Percentiles rank a stretch among this genome's conserved stretches.
Conservation (phyloP, 495 filamentous ascomycete species). For the Tuber aestivum region DNA sequence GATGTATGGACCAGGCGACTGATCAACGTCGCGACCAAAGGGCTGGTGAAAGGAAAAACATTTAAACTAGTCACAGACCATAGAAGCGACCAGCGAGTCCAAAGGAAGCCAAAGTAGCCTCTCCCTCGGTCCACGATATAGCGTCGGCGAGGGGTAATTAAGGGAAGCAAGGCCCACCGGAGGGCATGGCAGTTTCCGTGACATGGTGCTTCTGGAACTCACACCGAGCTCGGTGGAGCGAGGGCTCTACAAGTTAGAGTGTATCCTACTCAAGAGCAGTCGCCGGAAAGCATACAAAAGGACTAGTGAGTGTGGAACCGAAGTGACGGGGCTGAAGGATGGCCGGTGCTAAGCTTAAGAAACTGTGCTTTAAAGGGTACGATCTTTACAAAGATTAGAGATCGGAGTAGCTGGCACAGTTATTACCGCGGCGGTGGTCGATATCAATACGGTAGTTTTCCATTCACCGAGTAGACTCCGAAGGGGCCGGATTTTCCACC, state of each 20-base stretch:
- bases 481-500: neutral
- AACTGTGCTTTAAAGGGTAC: neutral
- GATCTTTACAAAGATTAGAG: neutral
- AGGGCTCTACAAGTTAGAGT: neutral
- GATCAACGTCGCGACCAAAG: conserved; percentile 7
- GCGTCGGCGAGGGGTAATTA: neutral
- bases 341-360: neutral
- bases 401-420: neutral
- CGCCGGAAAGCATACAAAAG: neutral
- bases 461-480: neutral
- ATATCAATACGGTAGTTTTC: neutral
- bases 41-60: neutral
- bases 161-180: neutral
- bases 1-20: neutral
- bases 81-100: neutral
- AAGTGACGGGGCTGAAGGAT: neutral
- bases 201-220: neutral
- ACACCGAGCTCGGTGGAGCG: neutral
- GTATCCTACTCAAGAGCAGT: neutral
- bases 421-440: neutral
- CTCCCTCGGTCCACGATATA: neutral
- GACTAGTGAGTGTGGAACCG: neutral
- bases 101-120: neutral
- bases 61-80: conserved; percentile 11
- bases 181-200: neutral